Evolutionary conservation across 2,329 filamentous ascomycete genomes (phyloP), one percentile per base, ranked within the genome.

Genomic region (Talaromyces sp.): DNA sequence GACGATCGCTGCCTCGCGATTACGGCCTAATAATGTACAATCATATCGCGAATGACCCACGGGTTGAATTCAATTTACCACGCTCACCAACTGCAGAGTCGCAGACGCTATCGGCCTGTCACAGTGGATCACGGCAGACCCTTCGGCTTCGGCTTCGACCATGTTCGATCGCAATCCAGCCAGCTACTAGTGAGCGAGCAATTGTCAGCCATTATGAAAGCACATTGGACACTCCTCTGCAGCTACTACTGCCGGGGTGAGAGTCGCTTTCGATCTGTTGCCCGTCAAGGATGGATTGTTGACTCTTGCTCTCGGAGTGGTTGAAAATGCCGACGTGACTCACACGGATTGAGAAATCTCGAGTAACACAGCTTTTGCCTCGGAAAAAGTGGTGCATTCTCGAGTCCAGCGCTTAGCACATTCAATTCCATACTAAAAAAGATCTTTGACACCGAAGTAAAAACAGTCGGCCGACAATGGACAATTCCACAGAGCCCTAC

Each of bases 101-200:
- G 10, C 31, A 32, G 26, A 9, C 32, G 32, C 32, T n/a, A n/a
- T n/a, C n/a, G n/a, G n/a, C n/a, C n/a, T 32, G 31, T 11, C 31
- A 49, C n/a, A 8, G 24, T 29, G 27, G 49, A 26, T n/a, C 49
- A 13, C 49, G 24, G 46, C 38, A 43, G 7, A 43, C 38, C 9
- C n/a, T 43, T 43, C 43, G 43, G 43, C 43, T 17, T 29, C 49
- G 21, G 54, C 14, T 60, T 60, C 58, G 58, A 31, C 32, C 7
- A 26, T 31, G 29, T 60, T 60, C 58, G 46, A 60, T 56, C 24
- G 27, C 43, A 54, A n/a, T 60, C 58, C 53, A 60, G 24, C 38
- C 17, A 24, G 26, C 51, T 13, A 41, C 52, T 24, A 41, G 31
- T 55, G 24, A 55, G 54, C 19, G 11, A 29, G 26, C 11, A 13